Evolutionary conservation across 176 grass and related monocot genomes (phyloP), one percentile per base, ranked within the genome.

Genomic region (Hordeum marinum): DNA sequence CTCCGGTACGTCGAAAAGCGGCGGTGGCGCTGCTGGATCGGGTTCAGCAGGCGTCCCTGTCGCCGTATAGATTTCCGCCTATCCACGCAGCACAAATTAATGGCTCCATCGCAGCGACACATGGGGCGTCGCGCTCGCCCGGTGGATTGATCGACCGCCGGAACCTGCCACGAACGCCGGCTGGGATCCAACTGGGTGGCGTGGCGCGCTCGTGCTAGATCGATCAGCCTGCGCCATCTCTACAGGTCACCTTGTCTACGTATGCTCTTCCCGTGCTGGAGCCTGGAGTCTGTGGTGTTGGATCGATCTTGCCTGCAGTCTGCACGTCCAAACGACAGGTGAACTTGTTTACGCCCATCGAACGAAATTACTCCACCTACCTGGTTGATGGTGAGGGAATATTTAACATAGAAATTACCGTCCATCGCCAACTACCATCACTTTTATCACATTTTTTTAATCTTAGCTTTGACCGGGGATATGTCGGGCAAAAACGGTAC

Each of bases 131-230:
- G 14, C 48, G 48, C 48, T 52, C 48, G 48, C 14, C 4, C 62
- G 12, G 27, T 37, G 2, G 20, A 3, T 13, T 29, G 52, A 15
- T 40, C 52, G 4, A 15, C 18, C 15, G 0, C 52, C 68, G 46
- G 88, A 89, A 89, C 88, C 78, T 85, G 78, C 88, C 77, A 18
- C 50, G 83, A 89, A 89, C 21, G 68, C 21, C 21, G 68, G 68
- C 37, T 11, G 37, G 36, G 2, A 12, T 68, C 40, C 2, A 55
- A 3, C 52, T 55, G 15, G 52, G 37, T 41, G 36, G 68, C 9
- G 20, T 36, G 9, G 1, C 32, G 66, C 0, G 18, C 3, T 40
- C 9, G 34, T 21, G 52, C 52, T 55, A 8, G 20, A 21, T 68
- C 21, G 35, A 7, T 11, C 21, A 12, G 36, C 20, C 21, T 27